These are phyloP conservation scores for Lenzites betulinus DNA, from an alignment of 768 basidiomycete species.

Conservation along the genomic window DNA sequence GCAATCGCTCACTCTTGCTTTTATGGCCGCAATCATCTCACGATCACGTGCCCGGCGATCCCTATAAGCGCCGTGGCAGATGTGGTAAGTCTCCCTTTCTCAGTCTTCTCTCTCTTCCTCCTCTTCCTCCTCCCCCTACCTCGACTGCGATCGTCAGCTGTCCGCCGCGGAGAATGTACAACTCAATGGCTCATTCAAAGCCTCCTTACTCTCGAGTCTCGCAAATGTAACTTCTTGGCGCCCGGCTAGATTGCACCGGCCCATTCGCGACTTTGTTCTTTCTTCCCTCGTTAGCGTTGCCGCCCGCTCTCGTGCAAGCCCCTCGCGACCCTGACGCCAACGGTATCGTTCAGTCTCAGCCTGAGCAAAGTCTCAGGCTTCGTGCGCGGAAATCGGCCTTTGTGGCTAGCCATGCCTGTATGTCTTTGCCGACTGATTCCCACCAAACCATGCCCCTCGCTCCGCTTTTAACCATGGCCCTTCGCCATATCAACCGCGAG, in stretches of 20 bases:
- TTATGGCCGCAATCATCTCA: neutral
- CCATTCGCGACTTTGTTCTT: neutral
- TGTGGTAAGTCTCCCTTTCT: neutral
- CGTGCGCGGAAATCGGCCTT: neutral
- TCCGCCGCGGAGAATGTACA: neutral
- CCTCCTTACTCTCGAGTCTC: neutral
- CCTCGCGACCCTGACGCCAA: neutral
- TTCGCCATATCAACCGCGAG: constrained; percentile 8
- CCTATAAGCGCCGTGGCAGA: neutral
- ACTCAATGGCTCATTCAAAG: neutral
- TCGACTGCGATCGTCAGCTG: neutral
- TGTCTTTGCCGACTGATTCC: neutral
- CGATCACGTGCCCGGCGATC: neutral
- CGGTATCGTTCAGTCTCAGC: neutral
- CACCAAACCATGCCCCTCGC: neutral
- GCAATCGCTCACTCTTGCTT: neutral
- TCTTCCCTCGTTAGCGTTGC: neutral
- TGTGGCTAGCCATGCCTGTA: neutral
- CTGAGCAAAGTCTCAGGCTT: neutral
- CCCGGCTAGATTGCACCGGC: neutral
- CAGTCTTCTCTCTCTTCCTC: neutral
- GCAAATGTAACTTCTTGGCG: neutral
- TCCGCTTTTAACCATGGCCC: neutral
- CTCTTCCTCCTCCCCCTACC: neutral
- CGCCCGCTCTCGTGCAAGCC: neutral